Percentiles rank a stretch among this genome's conserved stretches.
phyloP scores from a whole-genome alignment of 2,329 filamentous ascomycete genomes.

The Aspergillus sp. region DNA sequence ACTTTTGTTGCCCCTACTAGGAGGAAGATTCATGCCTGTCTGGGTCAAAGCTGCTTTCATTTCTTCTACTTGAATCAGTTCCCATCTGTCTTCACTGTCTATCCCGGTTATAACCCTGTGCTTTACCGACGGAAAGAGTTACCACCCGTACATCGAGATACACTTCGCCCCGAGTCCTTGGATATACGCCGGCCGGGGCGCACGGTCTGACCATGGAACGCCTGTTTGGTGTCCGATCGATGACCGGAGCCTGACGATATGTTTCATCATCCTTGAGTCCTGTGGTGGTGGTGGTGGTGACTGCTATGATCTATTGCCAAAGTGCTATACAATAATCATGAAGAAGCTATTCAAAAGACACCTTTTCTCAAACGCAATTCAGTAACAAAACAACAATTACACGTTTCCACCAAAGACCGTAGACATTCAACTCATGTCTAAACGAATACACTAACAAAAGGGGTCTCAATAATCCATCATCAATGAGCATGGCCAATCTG shows the following conservation, averaged over 20 bases:
- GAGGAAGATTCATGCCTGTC: too few species aligned
- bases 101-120: too few species aligned
- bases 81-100: too few species aligned
- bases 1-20: too few species aligned
- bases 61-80: too few species aligned
- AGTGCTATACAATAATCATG: too few species aligned
- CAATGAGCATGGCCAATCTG: conserved; percentile 42
- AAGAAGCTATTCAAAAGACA: too few species aligned
- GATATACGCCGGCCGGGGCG: conserved; percentile 9
- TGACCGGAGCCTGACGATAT: conserved; percentile 25
- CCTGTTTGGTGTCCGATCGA: conserved; percentile 4
- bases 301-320: too few species aligned
- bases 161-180: conserved; percentile 13
- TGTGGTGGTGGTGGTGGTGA: too few species aligned
- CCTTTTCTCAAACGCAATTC: background rate
- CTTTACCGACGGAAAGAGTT: too few species aligned
- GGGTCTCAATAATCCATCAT: conserved; percentile 2
- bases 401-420: background rate
- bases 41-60: too few species aligned
- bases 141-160: conserved; percentile 1
- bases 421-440: background rate
- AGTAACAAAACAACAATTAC: background rate
- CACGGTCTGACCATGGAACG: conserved; percentile 17
- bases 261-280: conserved; percentile 16
- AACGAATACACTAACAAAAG: background rate